These are phyloP conservation scores for Psidium friedrichsthalianum DNA, from an alignment of 345 rosid species.

Conservation along the genomic window DNA sequence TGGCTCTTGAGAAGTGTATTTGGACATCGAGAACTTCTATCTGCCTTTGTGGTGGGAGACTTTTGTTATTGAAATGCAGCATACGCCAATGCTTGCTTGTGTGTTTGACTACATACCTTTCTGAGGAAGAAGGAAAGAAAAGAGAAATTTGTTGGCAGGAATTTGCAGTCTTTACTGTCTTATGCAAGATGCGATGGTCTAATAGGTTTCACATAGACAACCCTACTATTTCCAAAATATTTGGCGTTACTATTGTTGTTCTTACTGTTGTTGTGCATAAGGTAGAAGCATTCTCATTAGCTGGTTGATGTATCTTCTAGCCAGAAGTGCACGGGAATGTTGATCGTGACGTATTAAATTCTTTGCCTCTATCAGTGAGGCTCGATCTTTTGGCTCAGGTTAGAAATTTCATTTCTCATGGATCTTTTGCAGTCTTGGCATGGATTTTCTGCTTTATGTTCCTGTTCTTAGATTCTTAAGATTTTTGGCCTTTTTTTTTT, in stretches of 20 bases:
- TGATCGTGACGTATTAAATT: conserved; percentile 79
- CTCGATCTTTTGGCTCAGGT: conserved; percentile 92
- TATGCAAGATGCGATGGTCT: neutral
- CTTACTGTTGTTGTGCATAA: neutral
- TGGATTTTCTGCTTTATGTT: neutral
- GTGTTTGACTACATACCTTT: neutral
- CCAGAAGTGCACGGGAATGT: conserved; percentile 49
- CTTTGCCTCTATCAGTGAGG: conserved; percentile 89
- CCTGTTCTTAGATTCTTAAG: neutral
- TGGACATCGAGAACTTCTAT: neutral
- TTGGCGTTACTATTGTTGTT: neutral
- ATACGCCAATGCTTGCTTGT: neutral
- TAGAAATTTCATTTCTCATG: neutral
- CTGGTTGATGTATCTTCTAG: conserved; percentile 17
- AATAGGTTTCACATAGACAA: neutral
- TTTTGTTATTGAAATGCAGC: neutral
- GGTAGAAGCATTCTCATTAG: neutral
- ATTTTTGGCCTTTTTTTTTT: neutral
- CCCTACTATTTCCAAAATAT: neutral
- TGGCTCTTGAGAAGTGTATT: neutral
- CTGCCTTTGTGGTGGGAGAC: neutral
- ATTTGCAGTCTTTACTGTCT: neutral
- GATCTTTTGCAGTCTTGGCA: neutral
- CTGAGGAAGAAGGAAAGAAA: neutral
- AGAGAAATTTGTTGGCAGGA: neutral